These are phyloP conservation scores for Cornus controversa DNA, from an alignment of 148 eudicot species.

Conservation along the genomic window DNA sequence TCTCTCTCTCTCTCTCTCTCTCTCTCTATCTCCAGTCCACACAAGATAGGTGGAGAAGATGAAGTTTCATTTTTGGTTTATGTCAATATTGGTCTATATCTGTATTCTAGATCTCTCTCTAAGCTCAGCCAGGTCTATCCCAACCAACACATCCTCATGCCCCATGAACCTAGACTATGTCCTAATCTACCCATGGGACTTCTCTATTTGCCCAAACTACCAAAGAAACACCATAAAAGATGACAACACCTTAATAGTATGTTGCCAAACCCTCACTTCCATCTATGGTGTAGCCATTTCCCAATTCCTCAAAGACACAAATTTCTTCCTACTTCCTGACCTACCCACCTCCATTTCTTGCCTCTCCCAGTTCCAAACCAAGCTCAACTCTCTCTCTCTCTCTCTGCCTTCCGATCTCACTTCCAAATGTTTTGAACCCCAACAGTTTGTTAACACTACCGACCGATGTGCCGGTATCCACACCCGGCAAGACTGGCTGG, in stretches of 20 bases:
- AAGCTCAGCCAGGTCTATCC: too few relatives aligned
- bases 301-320: background rate
- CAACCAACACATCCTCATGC: too few relatives aligned
- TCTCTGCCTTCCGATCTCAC: background rate
- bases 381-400: background rate
- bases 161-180: too few relatives aligned
- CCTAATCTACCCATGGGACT: too few relatives aligned
- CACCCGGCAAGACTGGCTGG: background rate
- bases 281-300: background rate
- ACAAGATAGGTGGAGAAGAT: too few relatives aligned
- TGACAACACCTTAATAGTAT: background rate
- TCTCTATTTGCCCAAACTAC: background rate
- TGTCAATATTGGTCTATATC: too few relatives aligned
- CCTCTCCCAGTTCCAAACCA: background rate
- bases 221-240: background rate
- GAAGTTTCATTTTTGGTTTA: too few relatives aligned
- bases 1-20: too few relatives aligned
- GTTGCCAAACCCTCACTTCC: background rate
- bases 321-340: background rate
- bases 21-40: too few relatives aligned
- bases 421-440: background rate
- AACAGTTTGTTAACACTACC: background rate
- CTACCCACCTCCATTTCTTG: background rate
- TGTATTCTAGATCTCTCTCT: too few relatives aligned
- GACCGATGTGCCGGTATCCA: background rate